These are phyloP conservation scores for Thelonectria rubi DNA, from an alignment of 2,329 filamentous ascomycete species.

Conservation along the genomic window DNA sequence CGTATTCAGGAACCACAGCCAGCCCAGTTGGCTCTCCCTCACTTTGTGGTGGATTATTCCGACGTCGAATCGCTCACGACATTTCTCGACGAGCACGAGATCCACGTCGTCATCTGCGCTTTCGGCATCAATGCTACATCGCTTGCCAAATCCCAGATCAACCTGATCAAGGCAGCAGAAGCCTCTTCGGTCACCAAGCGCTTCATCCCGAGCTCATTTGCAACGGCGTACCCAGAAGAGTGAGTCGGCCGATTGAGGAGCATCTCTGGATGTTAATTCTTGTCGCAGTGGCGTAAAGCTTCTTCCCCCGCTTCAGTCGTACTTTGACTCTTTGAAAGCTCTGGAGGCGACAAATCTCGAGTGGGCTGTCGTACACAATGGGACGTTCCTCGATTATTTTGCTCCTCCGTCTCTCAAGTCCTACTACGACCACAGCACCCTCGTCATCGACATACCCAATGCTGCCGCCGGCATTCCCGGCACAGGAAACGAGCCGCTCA, in stretches of 20 bases:
- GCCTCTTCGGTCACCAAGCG: slow-evolving; percentile 6
- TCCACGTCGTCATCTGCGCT: slow-evolving; percentile 1
- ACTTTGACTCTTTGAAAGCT: slow-evolving; percentile 7
- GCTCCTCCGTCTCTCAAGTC: slow-evolving; percentile 3
- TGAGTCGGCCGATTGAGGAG: neutral
- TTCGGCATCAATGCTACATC: slow-evolving; percentile 1
- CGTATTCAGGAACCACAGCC: neutral
- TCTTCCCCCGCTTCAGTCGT: slow-evolving; percentile 11
- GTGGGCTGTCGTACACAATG: slow-evolving; percentile 13
- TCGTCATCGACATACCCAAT: slow-evolving; percentile 1
- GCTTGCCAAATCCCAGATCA: neutral
- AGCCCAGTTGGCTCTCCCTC: neutral
- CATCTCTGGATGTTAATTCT: neutral
- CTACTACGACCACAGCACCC: slow-evolving; percentile 2
- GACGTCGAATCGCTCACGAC: neutral
- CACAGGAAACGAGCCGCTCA: neutral
- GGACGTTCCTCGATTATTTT: slow-evolving; percentile 12
- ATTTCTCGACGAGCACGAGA: neutral
- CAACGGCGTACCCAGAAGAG: slow-evolving; percentile 1
- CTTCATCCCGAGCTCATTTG: slow-evolving; percentile 11
- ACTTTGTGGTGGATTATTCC: slow-evolving; percentile 11
- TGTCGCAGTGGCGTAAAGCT: neutral
- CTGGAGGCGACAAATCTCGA: slow-evolving; percentile 4
- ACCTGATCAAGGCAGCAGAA: slow-evolving; percentile 4
- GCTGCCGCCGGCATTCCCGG: slow-evolving; percentile 5